These are phyloP conservation scores for Anthracocystis walkeri DNA, from an alignment of 1,284 basidiomycete genomes.

Conservation along the genomic window DNA sequence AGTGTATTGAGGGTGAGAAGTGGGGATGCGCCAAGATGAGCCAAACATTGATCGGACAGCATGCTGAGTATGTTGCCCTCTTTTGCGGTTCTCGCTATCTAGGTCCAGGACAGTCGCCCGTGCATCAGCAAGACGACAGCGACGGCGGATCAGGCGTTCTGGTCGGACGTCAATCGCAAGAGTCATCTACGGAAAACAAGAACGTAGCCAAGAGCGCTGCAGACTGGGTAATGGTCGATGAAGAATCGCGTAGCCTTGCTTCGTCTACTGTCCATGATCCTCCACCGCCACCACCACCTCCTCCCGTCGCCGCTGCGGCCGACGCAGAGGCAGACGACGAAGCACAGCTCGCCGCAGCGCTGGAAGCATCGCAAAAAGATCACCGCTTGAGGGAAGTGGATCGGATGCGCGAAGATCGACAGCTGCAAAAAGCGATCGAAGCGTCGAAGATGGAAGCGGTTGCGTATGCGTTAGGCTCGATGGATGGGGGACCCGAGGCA, in stretches of 20 bases:
- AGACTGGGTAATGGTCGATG: conserved; percentile 47
- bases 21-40: no score
- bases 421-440: conserved; percentile 49
- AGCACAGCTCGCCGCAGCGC: conserved; percentile 30
- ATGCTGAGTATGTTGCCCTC: neutral
- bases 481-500: conserved; percentile 7
- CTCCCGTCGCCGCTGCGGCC: neutral
- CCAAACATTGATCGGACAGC: neutral
- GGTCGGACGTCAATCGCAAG: conserved; percentile 23
- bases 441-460: conserved; percentile 53
- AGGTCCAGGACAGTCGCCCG: neutral
- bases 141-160: conserved; percentile 42
- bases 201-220: conserved; percentile 10
- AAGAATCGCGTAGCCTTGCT: conserved; percentile 18
- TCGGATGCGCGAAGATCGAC: conserved; percentile 38
- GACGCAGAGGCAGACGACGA: conserved; percentile 29
- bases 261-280: conserved; percentile 40
- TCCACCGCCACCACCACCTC: conserved; percentile 18
- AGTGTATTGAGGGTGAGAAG: neutral
- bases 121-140: conserved; percentile 27
- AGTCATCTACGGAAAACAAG: conserved; percentile 16
- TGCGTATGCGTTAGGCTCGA: conserved; percentile 36
- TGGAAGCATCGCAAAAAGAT: conserved; percentile 39
- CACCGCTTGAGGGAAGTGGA: conserved; percentile 23
- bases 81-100: neutral